Base-by-base conservation (phyloP, 306 rosid genomes). In the Gynostemma pentaphyllum region DNA sequence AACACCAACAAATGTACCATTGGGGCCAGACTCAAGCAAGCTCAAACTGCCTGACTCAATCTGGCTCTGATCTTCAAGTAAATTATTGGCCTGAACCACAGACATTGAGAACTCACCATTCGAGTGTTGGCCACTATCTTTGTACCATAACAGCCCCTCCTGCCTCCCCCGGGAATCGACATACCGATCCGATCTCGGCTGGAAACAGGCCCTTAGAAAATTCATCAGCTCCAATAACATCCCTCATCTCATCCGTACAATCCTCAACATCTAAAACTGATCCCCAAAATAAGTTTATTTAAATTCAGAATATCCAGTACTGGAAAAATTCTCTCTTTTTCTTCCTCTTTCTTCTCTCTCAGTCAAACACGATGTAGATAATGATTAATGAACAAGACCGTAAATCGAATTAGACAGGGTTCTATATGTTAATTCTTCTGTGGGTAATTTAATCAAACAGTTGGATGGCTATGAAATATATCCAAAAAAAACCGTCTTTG, bases 11-110 rank as follows among this genome's bases (percentile, higher is more conserved):
- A 80, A 80, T 26, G 81, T 76, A 55, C 84, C 84, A 40, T 7
- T 66, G 12, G 84, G 79, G 11, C 84, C 84, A 37, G 81, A 66
- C 59, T 80, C 84, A 1, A 34, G 70, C 28, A 45, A 69, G 41
- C 84, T 76, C 63, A 80, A 73, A 62, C 80, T 69, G 9, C 84
- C 84, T 0, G 84, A 80, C 74, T 80, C 84, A 27, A 80, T 54
- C 72, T 80, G 84, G 72, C 84, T 80, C 72, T 80, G 84, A 73
- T 80, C 84, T 77, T 80, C 84, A 13, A 80, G 84, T 57, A 80
- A 76, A 73, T 80, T 80, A 73, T 80, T 80, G 34, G 84, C 84
- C 74, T 80, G 84, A 51, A 80, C 78, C 3, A 80, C 84, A 27
- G 81, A 77, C 84, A 80, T 80, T 14, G 84, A 80, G 41, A 76